Evolutionary conservation across 179 eudicot genomes (phyloP), one percentile per base, ranked within the genome.

Genomic region (Nepenthes alata): DNA sequence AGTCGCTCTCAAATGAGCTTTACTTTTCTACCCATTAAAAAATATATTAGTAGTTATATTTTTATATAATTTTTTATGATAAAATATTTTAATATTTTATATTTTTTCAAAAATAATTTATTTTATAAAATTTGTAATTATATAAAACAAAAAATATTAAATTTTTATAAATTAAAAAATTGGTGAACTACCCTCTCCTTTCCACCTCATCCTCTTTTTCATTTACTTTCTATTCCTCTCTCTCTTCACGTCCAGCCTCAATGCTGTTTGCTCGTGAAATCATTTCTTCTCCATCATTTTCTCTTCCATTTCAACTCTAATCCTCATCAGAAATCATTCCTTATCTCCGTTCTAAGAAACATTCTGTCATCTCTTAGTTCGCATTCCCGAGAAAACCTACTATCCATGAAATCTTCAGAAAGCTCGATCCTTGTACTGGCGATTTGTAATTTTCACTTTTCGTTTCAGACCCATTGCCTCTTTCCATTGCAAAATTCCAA

Each of bases 1-100:
- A 71, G 68, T 62, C 67, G 56, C 51, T 65, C 78, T 76, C 80
- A 76, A 77, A 76, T 76, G 71, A 69, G 62, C 55, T 57, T 62
- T 56, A 63, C 67, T 64, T 63, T 48, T 45, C 52, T 8, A 2
- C 58, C 25, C 25, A 16, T 16, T 16, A 16, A 16, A 16, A 16
- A 16, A 16, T 16, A 16, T 16, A 16, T 16, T 16, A 16, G 25
- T 16, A 16, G 25, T 16, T 16, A 16, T 16, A 16, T 16, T 16
- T 16, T 16, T 16, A 16, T 16, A 16, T 16, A 16, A 16, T 16
- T 16, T 16, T 16, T 16, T 16, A 16, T 16, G 25, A 16, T 16
- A 16, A 16, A 16, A 16, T 16, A 16, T 16, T 0, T 16, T 16
- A 16, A 16, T 16, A 16, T 16, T 16, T 16, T 16, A 16, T 16